These are phyloP conservation scores for Ramularia collo-cygni DNA, from an alignment of 2,329 filamentous ascomycete genomes.

Conservation along the genomic window DNA sequence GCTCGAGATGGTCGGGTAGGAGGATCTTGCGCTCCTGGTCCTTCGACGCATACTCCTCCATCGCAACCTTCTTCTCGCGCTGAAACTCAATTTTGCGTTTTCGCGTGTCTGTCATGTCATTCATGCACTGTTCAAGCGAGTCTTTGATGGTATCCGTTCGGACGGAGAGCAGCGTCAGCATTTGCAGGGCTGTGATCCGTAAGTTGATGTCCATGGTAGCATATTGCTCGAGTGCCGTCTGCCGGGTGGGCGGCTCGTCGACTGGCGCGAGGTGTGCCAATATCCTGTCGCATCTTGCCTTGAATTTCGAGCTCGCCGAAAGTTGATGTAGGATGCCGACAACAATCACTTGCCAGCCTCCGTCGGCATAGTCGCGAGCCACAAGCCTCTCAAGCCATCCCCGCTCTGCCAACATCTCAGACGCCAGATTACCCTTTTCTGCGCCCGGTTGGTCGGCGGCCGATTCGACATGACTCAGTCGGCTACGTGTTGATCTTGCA, in stretches of 20 bases:
- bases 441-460: constrained; percentile 50
- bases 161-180: constrained; percentile 77
- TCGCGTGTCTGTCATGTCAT: constrained; percentile 87
- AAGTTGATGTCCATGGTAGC: constrained; percentile 72
- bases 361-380: constrained; percentile 76
- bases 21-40: constrained; percentile 50
- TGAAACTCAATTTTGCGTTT: constrained; percentile 96
- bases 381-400: constrained; percentile 81
- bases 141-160: constrained; percentile 79
- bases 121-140: constrained; percentile 86
- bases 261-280: constrained; percentile 74
- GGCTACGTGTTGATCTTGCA: constrained; percentile 74
- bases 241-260: constrained; percentile 64
- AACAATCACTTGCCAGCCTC: constrained; percentile 87
- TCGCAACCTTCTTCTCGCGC: constrained; percentile 56
- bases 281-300: constrained; percentile 69
- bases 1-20: constrained; percentile 63
- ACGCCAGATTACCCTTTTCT: constrained; percentile 54
- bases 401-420: constrained; percentile 66
- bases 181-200: constrained; percentile 72
- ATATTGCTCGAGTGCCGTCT: constrained; percentile 69
- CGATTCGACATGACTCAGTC: constrained; percentile 62
- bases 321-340: constrained; percentile 81
- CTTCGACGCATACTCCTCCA: constrained; percentile 49
- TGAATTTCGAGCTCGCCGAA: constrained; percentile 64